Conservation (phyloP, 495 filamentous ascomycete genomes). For the Penicillium chermesinum region DNA sequence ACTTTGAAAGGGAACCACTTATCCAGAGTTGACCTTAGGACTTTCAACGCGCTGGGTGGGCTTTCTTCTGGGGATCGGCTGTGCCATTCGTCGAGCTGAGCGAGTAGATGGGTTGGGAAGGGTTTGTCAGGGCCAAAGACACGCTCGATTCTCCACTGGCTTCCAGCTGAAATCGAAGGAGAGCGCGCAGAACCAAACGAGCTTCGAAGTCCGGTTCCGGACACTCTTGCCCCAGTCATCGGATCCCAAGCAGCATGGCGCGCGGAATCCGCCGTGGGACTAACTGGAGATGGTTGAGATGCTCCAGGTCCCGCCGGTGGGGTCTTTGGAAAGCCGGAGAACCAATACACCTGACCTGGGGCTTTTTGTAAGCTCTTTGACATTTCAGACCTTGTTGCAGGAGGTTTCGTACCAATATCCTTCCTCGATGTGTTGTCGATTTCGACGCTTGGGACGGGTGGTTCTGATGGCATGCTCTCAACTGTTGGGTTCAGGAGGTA, state of each 20-base stretch:
- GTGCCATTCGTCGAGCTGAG: not conserved
- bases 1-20: conserved; percentile 5
- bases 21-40: not conserved
- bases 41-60: not conserved
- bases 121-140: not conserved
- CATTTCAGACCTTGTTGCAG: no score
- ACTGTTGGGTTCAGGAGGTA: no score
- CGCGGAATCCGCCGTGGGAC: no score
- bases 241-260: no score
- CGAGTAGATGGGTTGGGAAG: not conserved
- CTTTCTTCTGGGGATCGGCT: not conserved
- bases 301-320: no score
- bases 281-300: no score
- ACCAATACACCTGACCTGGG: no score
- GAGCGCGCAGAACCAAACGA: no score
- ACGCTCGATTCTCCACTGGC: not conserved
- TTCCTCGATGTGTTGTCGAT: not conserved
- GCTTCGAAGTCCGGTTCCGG: no score
- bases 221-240: no score
- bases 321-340: no score
- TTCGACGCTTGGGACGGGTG: not conserved
- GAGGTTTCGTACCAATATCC: not conserved
- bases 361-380: no score
- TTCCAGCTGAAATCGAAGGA: not conserved
- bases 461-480: not conserved